Evolutionary conservation across 2,329 filamentous ascomycete species (phyloP).

Genomic region (Trichoderma harzianum): DNA sequence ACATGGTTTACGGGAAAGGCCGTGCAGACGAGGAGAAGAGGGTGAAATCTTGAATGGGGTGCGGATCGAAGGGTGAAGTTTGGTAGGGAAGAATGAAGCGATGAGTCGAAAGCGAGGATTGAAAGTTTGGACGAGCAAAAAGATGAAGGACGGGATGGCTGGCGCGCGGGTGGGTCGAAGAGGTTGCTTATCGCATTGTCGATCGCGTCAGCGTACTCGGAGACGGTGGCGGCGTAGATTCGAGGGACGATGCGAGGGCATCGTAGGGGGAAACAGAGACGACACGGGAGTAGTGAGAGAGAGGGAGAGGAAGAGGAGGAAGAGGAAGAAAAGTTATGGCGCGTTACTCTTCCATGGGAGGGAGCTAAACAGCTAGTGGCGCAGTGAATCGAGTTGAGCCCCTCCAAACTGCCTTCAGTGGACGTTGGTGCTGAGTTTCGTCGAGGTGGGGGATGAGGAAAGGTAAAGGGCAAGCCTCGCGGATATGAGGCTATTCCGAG

Average conservation of each 20-base stretch:
- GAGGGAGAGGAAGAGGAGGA: not conserved
- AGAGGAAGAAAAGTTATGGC: not conserved
- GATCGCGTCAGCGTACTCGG: conserved; percentile 17
- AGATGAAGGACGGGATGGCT: conserved; percentile 5
- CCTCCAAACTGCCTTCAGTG: not conserved
- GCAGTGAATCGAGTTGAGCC: not conserved
- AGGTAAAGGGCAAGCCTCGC: not conserved
- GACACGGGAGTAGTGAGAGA: not conserved
- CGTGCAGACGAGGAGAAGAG: not conserved
- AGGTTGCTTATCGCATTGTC: conserved; percentile 19
- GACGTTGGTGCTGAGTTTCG: not conserved
- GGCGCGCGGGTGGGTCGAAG: not conserved
- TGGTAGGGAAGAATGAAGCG: not conserved
- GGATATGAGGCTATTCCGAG: not conserved
- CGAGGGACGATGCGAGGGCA: conserved; percentile 14
- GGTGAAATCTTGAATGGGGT: not conserved
- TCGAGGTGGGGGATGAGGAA: not conserved
- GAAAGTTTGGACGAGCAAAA: not conserved
- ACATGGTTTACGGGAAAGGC: conserved; percentile 3
- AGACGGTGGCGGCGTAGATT: conserved; percentile 7
- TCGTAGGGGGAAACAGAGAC: not conserved
- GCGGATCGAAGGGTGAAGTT: not conserved
- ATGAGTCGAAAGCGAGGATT: not conserved
- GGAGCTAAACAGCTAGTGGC: conserved; percentile 9
- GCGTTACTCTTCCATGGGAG: conserved; percentile 10